These are phyloP conservation scores for Sarcodon aspratus DNA, from an alignment of 768 basidiomycete genomes.

Conservation along the genomic window DNA sequence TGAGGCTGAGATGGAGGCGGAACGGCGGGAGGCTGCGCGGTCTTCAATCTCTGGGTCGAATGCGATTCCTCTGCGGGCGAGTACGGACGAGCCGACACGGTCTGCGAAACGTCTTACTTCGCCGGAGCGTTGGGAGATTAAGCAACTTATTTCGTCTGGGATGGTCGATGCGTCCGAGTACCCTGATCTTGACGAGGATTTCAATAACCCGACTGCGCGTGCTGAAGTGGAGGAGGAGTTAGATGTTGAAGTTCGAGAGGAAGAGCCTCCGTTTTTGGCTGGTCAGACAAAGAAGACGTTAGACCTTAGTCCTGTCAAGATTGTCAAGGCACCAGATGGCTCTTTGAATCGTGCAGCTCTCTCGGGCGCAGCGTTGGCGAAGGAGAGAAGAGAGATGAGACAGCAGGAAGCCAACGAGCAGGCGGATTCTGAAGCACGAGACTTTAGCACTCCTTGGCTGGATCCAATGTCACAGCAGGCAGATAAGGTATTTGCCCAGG, in stretches of 20 bases:
- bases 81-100: constrained; percentile 38
- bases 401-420: constrained; percentile 92
- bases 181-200: constrained; percentile 84
- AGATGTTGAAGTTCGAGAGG: constrained; percentile 94
- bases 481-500: constrained; percentile 89
- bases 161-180: constrained; percentile 88
- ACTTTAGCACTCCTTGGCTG: constrained; percentile 94
- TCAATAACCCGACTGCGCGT: constrained; percentile 60
- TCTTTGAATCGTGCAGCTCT: constrained; percentile 93
- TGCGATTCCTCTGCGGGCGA: constrained; percentile 63
- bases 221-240: constrained; percentile 93
- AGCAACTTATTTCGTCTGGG: constrained; percentile 95
- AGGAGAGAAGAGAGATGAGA: constrained; percentile 88
- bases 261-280: constrained; percentile 90
- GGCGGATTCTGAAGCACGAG: constrained; percentile 88
- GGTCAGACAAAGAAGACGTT: constrained; percentile 95
- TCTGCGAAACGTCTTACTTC: constrained; percentile 88
- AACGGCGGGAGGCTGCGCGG: constrained; percentile 47
- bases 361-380: constrained; percentile 85
- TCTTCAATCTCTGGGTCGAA: constrained; percentile 71
- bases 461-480: constrained; percentile 91
- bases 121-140: constrained; percentile 99
- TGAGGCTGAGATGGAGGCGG: constrained; percentile 87
- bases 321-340: constrained; percentile 97
- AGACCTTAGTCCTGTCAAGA: constrained; percentile 93